Conservation (phyloP, 2,329 filamentous ascomycete species). For the Myriosclerotinia curreyana region DNA sequence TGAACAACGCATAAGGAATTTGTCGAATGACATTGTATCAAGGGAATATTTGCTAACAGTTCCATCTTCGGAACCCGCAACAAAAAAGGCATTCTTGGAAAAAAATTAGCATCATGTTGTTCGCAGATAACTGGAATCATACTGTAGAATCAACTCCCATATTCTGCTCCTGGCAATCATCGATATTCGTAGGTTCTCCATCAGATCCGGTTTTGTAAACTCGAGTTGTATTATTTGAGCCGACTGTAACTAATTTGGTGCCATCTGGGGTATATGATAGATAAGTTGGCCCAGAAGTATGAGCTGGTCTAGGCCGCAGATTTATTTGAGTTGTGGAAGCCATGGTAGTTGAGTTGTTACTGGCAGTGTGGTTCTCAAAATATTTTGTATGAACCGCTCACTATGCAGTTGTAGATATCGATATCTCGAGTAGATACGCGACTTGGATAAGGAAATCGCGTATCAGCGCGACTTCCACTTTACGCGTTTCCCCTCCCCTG, state of each 20-base stretch:
- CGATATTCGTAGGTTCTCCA: constrained; percentile 87
- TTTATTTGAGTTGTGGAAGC: constrained; percentile 42
- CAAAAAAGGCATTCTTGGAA: constrained; percentile 70
- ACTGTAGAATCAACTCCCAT: constrained; percentile 70
- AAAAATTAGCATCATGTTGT: constrained; percentile 25
- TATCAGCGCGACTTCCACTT: constrained; percentile 26
- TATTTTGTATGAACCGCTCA: constrained; percentile 8
- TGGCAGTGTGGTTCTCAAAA: constrained; percentile 14
- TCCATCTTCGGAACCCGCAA: constrained; percentile 89
- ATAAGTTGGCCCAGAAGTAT: constrained; percentile 83
- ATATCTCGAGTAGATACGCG: constrained; percentile 26
- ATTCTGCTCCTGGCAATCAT: constrained; percentile 87
- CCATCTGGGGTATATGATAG: constrained; percentile 90
- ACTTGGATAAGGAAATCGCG: constrained; percentile 22
- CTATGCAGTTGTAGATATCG: constrained; percentile 22
- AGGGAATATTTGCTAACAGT: constrained; percentile 94
- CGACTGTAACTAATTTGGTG: constrained; percentile 81
- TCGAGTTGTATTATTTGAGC: constrained; percentile 89
- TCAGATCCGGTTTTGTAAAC: constrained; percentile 89
- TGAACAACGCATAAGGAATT: constrained; percentile 78
- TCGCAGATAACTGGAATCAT: constrained; percentile 25
- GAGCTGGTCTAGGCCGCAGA: constrained; percentile 63
- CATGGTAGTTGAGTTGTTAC: constrained; percentile 32
- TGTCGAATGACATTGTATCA: constrained; percentile 68
- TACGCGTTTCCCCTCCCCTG: constrained; percentile 25